Percentiles rank a stretch among this genome's conserved stretches.
Conservation (phyloP, 345 rosid species). For the Hibiscus tridactylites region DNA sequence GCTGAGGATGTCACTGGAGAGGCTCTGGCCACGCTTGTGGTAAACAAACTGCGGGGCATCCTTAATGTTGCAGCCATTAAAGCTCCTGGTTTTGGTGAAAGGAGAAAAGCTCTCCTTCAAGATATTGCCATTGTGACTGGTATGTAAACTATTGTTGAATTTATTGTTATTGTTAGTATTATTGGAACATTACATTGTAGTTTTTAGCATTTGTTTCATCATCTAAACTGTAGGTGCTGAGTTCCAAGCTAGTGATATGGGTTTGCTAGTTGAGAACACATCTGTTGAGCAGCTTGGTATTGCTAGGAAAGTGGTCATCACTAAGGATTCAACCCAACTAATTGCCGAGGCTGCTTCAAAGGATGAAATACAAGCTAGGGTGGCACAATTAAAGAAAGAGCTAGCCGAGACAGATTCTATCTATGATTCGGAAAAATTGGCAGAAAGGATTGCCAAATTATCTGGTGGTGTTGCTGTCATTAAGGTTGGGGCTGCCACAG, state of each 20-base stretch:
- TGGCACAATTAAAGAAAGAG: constrained; percentile 80
- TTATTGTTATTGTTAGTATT: background rate
- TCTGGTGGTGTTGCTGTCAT: constrained; percentile 97
- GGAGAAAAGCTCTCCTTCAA: constrained; percentile 94
- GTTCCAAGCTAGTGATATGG: constrained; percentile 79
- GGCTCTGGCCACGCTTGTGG: constrained; percentile 96
- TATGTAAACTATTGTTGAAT: constrained; percentile 5
- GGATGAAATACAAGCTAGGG: constrained; percentile 79
- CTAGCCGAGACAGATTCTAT: constrained; percentile 83
- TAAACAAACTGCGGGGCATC: constrained; percentile 93
- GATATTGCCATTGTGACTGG: constrained; percentile 95
- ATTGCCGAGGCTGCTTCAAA: constrained; percentile 93
- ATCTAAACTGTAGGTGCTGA: constrained; percentile 59
- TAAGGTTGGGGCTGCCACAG: constrained; percentile 98
- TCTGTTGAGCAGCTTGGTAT: constrained; percentile 78
- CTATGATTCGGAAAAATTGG: constrained; percentile 78
- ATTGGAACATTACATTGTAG: background rate
- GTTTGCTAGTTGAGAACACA: constrained; percentile 65
- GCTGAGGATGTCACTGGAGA: constrained; percentile 96
- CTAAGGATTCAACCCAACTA: constrained; percentile 75
- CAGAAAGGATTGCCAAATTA: constrained; percentile 91
- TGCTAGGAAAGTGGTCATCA: constrained; percentile 73
- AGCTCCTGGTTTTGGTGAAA: constrained; percentile 96
- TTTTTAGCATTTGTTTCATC: background rate
- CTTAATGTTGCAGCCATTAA: constrained; percentile 87